These are phyloP conservation scores for Globisporangium mamillatum DNA, from an alignment of 352 stramenopile species.

Conservation along the genomic window DNA sequence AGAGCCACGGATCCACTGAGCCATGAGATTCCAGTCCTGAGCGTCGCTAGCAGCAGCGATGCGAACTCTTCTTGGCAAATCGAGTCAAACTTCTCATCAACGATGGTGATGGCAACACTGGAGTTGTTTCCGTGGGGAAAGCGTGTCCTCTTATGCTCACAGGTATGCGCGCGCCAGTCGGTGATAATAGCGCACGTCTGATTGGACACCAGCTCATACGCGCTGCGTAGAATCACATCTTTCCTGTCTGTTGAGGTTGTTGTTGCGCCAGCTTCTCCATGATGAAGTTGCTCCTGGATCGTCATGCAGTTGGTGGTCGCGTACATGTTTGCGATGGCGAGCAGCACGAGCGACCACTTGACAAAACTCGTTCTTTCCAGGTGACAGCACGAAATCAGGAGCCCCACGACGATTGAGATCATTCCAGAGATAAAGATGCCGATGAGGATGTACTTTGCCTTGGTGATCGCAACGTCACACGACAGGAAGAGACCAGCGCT, in stretches of 20 bases:
- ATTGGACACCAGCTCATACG: conserved; percentile 19
- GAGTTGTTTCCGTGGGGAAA: background rate
- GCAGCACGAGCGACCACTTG: conserved; percentile 29
- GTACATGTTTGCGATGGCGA: conserved; percentile 28
- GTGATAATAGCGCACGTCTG: conserved; percentile 22
- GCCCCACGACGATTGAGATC: background rate
- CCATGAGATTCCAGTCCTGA: conserved; percentile 12
- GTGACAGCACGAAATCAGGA: conserved; percentile 26
- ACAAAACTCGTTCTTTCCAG: conserved; percentile 14
- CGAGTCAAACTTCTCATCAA: conserved; percentile 13
- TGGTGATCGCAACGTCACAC: conserved; percentile 16
- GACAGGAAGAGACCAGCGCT: conserved; percentile 27
- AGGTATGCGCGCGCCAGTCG: conserved; percentile 18
- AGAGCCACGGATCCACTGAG: conserved; percentile 19
- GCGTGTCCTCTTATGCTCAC: background rate
- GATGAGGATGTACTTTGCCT: conserved; percentile 6
- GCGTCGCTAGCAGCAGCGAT: conserved; percentile 20
- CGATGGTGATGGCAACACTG: background rate
- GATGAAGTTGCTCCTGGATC: conserved; percentile 4
- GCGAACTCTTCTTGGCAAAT: conserved; percentile 24
- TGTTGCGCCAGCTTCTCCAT: background rate
- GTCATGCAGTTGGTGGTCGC: conserved; percentile 15
- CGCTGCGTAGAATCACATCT: conserved; percentile 11
- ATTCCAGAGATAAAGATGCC: conserved; percentile 7
- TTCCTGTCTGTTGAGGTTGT: background rate